phyloP scores from a whole-genome alignment of 2,329 filamentous ascomycete species.

The Phialocephala sp. region DNA sequence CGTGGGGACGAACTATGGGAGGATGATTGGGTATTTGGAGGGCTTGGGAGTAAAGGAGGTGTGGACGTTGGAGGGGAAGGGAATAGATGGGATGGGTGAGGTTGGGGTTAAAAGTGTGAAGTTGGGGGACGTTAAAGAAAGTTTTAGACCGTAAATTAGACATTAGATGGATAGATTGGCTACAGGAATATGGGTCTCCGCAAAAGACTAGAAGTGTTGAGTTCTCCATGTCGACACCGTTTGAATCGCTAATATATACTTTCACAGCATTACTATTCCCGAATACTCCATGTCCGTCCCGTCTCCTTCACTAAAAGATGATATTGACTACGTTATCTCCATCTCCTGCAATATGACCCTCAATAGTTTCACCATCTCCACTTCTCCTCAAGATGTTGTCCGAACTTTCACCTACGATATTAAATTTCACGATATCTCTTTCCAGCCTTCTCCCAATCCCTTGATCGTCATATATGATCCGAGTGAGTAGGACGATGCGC shows the following conservation, averaged over 20 bases:
- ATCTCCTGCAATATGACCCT: constrained; percentile 14
- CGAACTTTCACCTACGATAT: neutral
- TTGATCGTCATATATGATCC: neutral
- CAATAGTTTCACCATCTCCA: constrained; percentile 8
- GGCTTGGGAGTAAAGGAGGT: constrained; percentile 68
- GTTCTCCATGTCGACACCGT: neutral
- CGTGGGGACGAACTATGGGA: constrained; percentile 81
- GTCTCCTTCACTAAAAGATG: constrained; percentile 7
- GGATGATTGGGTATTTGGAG: constrained; percentile 73
- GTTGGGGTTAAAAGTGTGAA: constrained; percentile 25
- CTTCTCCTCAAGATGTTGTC: constrained; percentile 8
- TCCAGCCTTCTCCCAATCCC: neutral
- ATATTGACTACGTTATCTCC: constrained; percentile 13
- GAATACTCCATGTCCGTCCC: constrained; percentile 9
- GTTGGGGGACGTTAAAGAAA: constrained; percentile 33
- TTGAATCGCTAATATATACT: constrained; percentile 2
- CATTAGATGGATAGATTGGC: neutral
- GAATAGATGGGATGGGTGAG: constrained; percentile 5
- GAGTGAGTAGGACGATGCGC: neutral
- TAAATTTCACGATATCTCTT: constrained; percentile 11
- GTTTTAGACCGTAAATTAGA: constrained; percentile 27
- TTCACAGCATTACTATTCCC: neutral
- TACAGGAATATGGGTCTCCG: neutral
- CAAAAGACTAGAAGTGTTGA: neutral
- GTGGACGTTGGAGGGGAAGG: constrained; percentile 42